Conservation (phyloP, 192 early-diverging fungal genomes). For the Rhizophlyctis rosea region DNA sequence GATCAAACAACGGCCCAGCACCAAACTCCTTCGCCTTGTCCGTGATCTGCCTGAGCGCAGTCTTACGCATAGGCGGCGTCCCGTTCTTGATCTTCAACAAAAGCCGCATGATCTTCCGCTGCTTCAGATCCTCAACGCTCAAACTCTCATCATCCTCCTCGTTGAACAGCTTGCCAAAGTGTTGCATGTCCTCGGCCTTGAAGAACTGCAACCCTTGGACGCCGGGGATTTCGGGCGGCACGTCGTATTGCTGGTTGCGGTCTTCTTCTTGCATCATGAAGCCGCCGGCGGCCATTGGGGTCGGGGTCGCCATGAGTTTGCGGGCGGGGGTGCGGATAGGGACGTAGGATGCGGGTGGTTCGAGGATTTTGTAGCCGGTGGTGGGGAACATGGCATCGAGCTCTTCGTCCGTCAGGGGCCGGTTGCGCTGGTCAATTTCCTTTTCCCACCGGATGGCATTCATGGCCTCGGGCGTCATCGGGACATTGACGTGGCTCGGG, state of each 20-base stretch:
- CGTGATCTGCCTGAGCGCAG: slow-evolving; percentile 88
- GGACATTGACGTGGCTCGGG: slow-evolving; percentile 57
- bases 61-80: slow-evolving; percentile 89
- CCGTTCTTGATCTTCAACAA: slow-evolving; percentile 99
- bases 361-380: slow-evolving; percentile 87
- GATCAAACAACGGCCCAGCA: slow-evolving; percentile 90
- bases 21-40: slow-evolving; percentile 96
- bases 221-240: slow-evolving; percentile 86
- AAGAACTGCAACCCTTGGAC: slow-evolving; percentile 83
- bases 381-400: slow-evolving; percentile 91
- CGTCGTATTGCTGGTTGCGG: slow-evolving; percentile 47
- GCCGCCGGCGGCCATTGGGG: slow-evolving; percentile 70
- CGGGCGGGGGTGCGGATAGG: slow-evolving; percentile 96
- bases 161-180: slow-evolving; percentile 88
- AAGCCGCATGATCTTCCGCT: slow-evolving; percentile 93
- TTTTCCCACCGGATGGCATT: slow-evolving; percentile 70
- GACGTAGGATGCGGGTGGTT: slow-evolving; percentile 80
- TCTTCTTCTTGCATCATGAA: slow-evolving; percentile 87
- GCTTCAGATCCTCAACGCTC: slow-evolving; percentile 83
- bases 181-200: slow-evolving; percentile 96
- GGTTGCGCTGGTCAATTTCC: slow-evolving; percentile 84
- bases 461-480: slow-evolving; percentile 81
- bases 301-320: slow-evolving; percentile 92
- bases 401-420: slow-evolving; percentile 86
- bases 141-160: slow-evolving; percentile 75